phyloP scores from a whole-genome alignment of 1,284 basidiomycete genomes.

The Meripilus lineatus region DNA sequence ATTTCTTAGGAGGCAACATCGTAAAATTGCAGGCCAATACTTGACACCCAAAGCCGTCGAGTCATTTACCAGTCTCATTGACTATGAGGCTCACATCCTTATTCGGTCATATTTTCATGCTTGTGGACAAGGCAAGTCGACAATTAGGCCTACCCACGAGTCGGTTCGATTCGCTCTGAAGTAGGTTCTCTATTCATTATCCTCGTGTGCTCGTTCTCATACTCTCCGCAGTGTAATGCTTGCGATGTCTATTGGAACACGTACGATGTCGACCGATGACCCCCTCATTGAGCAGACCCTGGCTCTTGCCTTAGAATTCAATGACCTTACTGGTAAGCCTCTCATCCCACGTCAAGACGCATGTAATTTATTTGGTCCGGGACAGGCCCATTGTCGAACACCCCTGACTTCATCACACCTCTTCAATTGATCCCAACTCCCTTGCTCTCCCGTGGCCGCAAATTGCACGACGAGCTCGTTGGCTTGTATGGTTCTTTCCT shows the following conservation, averaged over 20 bases:
- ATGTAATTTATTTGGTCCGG: no score
- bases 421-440: conserved; percentile 33
- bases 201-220: neutral
- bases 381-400: conserved; percentile 35
- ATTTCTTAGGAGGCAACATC: conserved; percentile 34
- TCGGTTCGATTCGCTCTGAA: conserved; percentile 33
- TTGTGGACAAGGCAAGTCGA: conserved; percentile 22
- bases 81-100: conserved; percentile 33
- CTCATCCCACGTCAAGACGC: conserved; percentile 18
- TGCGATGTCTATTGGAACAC: conserved; percentile 30
- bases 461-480: conserved; percentile 29
- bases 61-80: conserved; percentile 27
- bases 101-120: conserved; percentile 27
- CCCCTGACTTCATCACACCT: conserved; percentile 35
- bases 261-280: conserved; percentile 28
- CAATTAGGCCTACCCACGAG: conserved; percentile 31
- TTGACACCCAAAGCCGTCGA: conserved; percentile 32
- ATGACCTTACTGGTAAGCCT: conserved; percentile 21
- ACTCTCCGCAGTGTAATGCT: conserved; percentile 30
- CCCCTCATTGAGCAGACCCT: conserved; percentile 28
- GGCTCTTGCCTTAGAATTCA: conserved; percentile 32
- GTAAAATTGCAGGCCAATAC: conserved; percentile 30
- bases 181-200: conserved; percentile 5
- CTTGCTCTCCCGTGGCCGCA: conserved; percentile 27
- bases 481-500: conserved; percentile 34